phyloP scores from a whole-genome alignment of 192 early-diverging fungal species.

The Phlyctochytrium planicorne region DNA sequence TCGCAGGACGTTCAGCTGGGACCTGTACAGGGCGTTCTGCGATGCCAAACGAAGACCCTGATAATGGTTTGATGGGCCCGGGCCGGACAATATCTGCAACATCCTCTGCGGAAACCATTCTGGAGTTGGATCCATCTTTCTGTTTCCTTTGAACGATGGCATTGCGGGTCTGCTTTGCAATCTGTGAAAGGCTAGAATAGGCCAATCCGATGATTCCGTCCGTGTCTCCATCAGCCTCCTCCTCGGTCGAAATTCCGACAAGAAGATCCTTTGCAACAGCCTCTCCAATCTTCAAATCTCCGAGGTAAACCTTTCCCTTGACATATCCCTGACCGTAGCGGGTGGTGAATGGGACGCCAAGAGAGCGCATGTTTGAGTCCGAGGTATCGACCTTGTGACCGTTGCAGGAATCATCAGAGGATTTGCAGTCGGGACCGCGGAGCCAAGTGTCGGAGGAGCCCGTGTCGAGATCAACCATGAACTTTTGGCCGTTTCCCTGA shows the following conservation, averaged over 20 bases:
- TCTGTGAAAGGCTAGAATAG: slow-evolving; percentile 11
- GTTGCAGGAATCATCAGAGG: slow-evolving; percentile 30
- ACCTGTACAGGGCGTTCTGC: no score
- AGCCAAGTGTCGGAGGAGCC: slow-evolving; percentile 38
- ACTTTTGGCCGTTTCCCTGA: slow-evolving; percentile 22
- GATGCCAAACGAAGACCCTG: neutral
- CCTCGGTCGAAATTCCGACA: slow-evolving; percentile 14
- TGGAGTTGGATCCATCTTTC: neutral
- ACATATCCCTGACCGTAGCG: slow-evolving; percentile 31
- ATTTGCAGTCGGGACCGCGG: slow-evolving; percentile 29
- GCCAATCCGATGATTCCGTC: slow-evolving; percentile 16
- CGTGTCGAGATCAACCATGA: slow-evolving; percentile 36
- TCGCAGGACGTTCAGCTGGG: neutral
- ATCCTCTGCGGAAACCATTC: neutral
- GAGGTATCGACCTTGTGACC: slow-evolving; percentile 6
- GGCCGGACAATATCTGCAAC: no score
- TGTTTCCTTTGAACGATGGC: neutral
- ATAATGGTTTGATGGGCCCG: neutral
- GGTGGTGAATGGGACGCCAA: neutral
- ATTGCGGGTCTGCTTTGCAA: neutral
- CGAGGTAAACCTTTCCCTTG: slow-evolving; percentile 23
- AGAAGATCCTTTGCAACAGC: slow-evolving; percentile 14
- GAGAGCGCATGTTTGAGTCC: neutral
- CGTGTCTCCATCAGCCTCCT: slow-evolving; percentile 9
- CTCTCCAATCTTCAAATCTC: slow-evolving; percentile 24